These are phyloP conservation scores for Scortechinia acanthostroma DNA, from an alignment of 2,329 filamentous ascomycete species.

Conservation along the genomic window DNA sequence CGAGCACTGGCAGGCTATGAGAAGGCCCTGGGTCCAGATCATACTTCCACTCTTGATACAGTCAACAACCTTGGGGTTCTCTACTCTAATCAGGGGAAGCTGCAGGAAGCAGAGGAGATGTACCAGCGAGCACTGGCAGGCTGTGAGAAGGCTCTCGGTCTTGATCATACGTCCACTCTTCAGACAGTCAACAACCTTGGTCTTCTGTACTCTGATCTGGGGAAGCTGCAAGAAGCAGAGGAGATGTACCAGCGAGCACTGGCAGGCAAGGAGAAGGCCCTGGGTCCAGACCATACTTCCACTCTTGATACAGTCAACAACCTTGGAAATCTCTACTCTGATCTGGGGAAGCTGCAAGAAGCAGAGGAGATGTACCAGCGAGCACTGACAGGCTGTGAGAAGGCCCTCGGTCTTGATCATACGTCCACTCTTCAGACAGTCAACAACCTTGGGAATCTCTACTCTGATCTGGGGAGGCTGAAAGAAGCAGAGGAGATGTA, in stretches of 20 bases:
- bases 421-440: conserved; percentile 9
- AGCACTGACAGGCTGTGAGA: background rate
- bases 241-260: too few relatives aligned
- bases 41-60: background rate
- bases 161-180: too few relatives aligned
- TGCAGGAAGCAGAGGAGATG: too few relatives aligned
- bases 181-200: too few relatives aligned
- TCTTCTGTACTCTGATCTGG: too few relatives aligned
- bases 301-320: conserved; percentile 2
- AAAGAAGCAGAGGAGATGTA: conserved; percentile 2
- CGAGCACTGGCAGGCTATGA: conserved; percentile 11
- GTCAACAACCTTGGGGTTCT: conserved; percentile 3
- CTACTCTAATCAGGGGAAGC: too few relatives aligned
- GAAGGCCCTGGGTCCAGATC: conserved; percentile 9
- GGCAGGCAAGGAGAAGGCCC: conserved; percentile 8
- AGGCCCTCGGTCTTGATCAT: conserved; percentile 5
- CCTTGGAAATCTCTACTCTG: background rate
- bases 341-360: conserved; percentile 2
- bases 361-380: conserved; percentile 2
- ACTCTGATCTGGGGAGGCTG: conserved; percentile 5
- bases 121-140: too few relatives aligned
- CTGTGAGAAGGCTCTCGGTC: too few relatives aligned
- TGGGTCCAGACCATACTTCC: conserved; percentile 7
- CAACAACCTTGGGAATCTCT: conserved; percentile 8
- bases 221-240: too few relatives aligned